Evolutionary conservation across 768 basidiomycete species (phyloP).

Genomic region (Plicaturopsis crispa): DNA sequence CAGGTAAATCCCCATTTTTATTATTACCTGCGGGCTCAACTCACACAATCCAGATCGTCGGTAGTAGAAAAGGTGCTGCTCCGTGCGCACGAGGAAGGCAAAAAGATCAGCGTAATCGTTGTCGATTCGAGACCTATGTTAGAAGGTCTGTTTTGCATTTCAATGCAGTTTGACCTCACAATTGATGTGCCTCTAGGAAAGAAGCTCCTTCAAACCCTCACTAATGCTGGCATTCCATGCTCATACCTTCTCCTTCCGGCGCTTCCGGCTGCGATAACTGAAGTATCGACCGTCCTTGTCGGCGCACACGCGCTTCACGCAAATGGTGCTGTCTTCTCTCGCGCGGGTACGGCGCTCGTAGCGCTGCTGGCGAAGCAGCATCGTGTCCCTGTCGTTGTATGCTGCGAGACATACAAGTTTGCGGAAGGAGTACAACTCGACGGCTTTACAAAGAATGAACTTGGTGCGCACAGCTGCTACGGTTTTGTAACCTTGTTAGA

Average conservation of each 20-base stretch:
- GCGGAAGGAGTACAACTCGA: conserved; percentile 90
- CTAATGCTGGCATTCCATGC: conserved; percentile 65
- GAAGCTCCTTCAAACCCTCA: conserved; percentile 61
- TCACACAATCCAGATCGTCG: conserved; percentile 83
- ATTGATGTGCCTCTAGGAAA: conserved; percentile 48
- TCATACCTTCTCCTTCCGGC: conserved; percentile 91
- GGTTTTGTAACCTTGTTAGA: background rate
- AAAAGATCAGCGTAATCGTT: conserved; percentile 82
- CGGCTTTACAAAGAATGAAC: conserved; percentile 92
- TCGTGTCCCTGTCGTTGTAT: conserved; percentile 90
- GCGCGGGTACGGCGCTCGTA: conserved; percentile 92
- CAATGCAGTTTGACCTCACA: conserved; percentile 2
- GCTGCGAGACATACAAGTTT: conserved; percentile 98
- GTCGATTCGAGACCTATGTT: conserved; percentile 93
- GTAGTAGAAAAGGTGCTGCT: conserved; percentile 88
- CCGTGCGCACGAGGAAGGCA: conserved; percentile 65
- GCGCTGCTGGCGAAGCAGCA: conserved; percentile 92
- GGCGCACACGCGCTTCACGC: conserved; percentile 94
- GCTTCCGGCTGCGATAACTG: conserved; percentile 69
- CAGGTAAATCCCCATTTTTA: conserved; percentile 38
- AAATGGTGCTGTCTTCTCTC: conserved; percentile 89
- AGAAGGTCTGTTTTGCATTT: conserved; percentile 50
- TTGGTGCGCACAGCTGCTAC: conserved; percentile 46
- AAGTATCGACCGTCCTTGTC: conserved; percentile 78
- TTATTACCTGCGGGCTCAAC: no score